Percentiles rank a stretch among this genome's conserved stretches.
Evolutionary conservation across 257 asterid genomes (phyloP).

Genomic region (Nicotiana knightiana): DNA sequence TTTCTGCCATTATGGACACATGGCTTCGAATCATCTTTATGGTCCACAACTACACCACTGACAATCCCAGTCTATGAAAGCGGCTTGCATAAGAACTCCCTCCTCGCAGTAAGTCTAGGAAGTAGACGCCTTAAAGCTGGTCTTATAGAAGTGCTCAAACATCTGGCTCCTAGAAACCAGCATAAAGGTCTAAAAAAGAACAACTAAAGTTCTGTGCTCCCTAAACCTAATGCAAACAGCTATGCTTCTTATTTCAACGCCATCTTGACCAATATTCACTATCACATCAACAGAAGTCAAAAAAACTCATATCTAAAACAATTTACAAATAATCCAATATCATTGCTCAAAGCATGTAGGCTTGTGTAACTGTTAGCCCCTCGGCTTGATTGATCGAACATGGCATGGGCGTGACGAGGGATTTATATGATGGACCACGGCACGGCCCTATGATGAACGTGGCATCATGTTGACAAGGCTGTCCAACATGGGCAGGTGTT

Average conservation of each 20-base stretch:
- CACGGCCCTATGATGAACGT: too few species aligned
- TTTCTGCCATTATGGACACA: not conserved
- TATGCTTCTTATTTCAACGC: not conserved
- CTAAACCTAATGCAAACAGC: not conserved
- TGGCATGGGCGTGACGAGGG: too few species aligned
- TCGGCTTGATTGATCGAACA: too few species aligned
- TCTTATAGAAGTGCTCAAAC: not conserved
- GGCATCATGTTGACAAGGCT: too few species aligned
- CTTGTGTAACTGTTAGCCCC: not conserved
- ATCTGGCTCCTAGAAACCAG: not conserved
- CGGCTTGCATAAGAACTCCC: not conserved
- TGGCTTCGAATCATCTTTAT: not conserved
- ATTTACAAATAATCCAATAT: not conserved
- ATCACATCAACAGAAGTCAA: not conserved
- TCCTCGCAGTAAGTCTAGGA: not conserved
- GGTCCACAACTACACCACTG: not conserved
- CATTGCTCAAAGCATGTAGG: not conserved
- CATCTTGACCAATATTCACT: not conserved
- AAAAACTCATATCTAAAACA: not conserved
- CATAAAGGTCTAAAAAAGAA: not conserved
- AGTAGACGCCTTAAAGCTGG: not conserved
- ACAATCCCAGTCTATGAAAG: not conserved
- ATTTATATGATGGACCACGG: too few species aligned
- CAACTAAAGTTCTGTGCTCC: not conserved
- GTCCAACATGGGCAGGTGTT: too few species aligned